Conservation (phyloP, 225 moss, liverwort and hornwort species). For the Neckera pumila region DNA sequence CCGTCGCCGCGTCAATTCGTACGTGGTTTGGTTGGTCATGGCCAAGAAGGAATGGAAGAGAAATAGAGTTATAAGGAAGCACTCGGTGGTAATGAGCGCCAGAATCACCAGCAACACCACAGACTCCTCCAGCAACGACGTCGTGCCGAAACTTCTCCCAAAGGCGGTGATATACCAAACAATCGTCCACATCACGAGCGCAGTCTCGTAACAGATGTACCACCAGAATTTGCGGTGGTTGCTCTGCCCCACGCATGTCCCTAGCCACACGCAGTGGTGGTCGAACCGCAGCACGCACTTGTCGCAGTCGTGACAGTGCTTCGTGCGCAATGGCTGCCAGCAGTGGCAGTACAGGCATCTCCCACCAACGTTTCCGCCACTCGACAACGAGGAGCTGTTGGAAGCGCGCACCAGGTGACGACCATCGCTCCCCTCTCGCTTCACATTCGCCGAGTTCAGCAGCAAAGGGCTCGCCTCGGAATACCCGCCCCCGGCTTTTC, state of each 20-base stretch:
- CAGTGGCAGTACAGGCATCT: conserved; percentile 52
- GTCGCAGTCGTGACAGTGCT: conserved; percentile 97
- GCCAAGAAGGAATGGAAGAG: conserved; percentile 65
- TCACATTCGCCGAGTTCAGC: conserved; percentile 20
- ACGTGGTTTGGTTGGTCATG: conserved; percentile 48
- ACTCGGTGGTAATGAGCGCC: conserved; percentile 56
- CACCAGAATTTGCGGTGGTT: conserved; percentile 96
- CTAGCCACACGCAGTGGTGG: conserved; percentile 98
- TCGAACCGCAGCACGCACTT: conserved; percentile 95
- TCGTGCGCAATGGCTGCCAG: conserved; percentile 74
- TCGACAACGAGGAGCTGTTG: conserved; percentile 17
- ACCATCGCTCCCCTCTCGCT: conserved; percentile 25
- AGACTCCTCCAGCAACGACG: conserved; percentile 43
- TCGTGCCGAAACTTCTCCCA: conserved; percentile 24
- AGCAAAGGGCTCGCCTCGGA: conserved; percentile 41
- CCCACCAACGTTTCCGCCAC: conserved; percentile 1
- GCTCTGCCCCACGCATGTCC: conserved; percentile 88
- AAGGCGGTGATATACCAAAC: conserved; percentile 62
- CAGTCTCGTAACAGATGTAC: conserved; percentile 73
- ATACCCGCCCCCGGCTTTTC: background rate
- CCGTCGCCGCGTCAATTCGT: conserved; percentile 45
- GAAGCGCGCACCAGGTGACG: conserved; percentile 29
- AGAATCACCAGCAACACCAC: conserved; percentile 47
- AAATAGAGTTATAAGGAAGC: conserved; percentile 72
- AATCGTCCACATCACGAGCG: conserved; percentile 70